A percentile compares a stretch with the other conserved stretches of the same genome.
These are phyloP conservation scores for Pythium pyrilobum DNA, from an alignment of 352 stramenopile genomes.

Conservation along the genomic window DNA sequence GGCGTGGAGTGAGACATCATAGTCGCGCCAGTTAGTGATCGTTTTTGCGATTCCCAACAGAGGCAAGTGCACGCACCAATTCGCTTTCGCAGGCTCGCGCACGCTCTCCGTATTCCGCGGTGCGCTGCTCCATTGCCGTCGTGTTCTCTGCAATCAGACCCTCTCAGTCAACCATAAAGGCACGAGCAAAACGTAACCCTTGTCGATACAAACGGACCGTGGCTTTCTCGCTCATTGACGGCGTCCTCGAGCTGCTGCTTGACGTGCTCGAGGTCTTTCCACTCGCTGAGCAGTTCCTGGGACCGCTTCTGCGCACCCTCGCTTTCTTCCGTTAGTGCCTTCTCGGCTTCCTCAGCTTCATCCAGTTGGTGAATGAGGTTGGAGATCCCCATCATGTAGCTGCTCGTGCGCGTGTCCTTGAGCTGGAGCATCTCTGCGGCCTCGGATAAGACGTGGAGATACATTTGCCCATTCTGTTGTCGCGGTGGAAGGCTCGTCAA, in stretches of 20 bases:
- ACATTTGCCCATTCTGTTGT: conserved; percentile 36
- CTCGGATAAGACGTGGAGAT: conserved; percentile 45
- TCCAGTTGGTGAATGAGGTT: conserved; percentile 25
- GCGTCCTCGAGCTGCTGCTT: conserved; percentile 26
- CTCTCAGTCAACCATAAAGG: not conserved
- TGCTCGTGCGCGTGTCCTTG: conserved; percentile 31
- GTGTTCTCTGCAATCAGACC: conserved; percentile 29
- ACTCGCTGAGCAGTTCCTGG: conserved; percentile 25
- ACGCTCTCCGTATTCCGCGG: conserved; percentile 27
- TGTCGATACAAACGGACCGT: conserved; percentile 18
- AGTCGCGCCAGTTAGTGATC: no score
- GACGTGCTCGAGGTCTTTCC: conserved; percentile 22
- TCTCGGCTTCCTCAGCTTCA: conserved; percentile 1
- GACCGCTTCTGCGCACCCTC: conserved; percentile 10
- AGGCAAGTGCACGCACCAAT: conserved; percentile 22
- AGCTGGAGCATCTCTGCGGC: conserved; percentile 31
- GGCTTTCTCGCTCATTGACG: conserved; percentile 27
- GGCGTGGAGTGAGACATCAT: no score
- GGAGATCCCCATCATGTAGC: conserved; percentile 26
- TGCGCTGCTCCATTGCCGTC: conserved; percentile 34
- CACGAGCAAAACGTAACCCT: no score
- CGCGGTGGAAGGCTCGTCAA: not conserved
- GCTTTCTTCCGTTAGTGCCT: conserved; percentile 1
- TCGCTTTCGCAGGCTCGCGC: conserved; percentile 25
- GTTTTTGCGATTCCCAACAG: not conserved